Conservation (phyloP, 2,329 filamentous ascomycete species). For the Mycogone perniciosa region DNA sequence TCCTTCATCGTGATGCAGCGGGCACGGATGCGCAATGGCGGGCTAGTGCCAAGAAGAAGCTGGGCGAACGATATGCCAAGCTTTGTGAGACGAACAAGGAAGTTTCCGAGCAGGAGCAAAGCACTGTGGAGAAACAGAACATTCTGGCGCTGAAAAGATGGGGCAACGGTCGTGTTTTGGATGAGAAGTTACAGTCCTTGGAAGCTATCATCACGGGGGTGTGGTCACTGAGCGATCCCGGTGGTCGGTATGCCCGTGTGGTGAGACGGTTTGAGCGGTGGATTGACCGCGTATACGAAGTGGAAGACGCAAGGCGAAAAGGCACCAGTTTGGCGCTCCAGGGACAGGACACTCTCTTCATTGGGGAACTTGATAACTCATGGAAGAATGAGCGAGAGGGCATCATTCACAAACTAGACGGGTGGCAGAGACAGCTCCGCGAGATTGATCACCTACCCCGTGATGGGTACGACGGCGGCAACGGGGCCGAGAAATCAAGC, state of each 20-base stretch:
- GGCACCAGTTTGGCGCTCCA: conserved; percentile 29
- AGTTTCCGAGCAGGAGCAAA: conserved; percentile 33
- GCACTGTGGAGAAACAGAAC: conserved; percentile 45
- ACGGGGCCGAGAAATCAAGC: conserved; percentile 31
- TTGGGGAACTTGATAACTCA: conserved; percentile 46
- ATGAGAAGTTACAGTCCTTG: conserved; percentile 52
- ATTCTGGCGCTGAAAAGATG: conserved; percentile 47
- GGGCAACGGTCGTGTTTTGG: conserved; percentile 37
- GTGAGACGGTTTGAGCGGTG: conserved; percentile 55
- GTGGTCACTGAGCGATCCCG: conserved; percentile 50
- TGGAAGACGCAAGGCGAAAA: conserved; percentile 38
- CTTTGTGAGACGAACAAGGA: conserved; percentile 30
- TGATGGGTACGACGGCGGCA: not conserved
- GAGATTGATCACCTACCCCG: conserved; percentile 27
- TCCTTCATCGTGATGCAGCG: conserved; percentile 52
- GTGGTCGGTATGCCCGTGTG: conserved; percentile 49
- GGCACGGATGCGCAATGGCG: conserved; percentile 45
- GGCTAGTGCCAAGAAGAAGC: conserved; percentile 44
- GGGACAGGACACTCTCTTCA: conserved; percentile 38
- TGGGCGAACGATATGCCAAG: conserved; percentile 40
- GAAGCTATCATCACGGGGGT: conserved; percentile 51
- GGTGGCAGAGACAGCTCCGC: conserved; percentile 43
- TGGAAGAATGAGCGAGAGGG: conserved; percentile 55
- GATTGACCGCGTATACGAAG: conserved; percentile 42
- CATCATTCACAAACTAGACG: conserved; percentile 48